Evolutionary conservation across 1,139 yeast species (phyloP).

Genomic region (Lizanozyma gosingica): DNA sequence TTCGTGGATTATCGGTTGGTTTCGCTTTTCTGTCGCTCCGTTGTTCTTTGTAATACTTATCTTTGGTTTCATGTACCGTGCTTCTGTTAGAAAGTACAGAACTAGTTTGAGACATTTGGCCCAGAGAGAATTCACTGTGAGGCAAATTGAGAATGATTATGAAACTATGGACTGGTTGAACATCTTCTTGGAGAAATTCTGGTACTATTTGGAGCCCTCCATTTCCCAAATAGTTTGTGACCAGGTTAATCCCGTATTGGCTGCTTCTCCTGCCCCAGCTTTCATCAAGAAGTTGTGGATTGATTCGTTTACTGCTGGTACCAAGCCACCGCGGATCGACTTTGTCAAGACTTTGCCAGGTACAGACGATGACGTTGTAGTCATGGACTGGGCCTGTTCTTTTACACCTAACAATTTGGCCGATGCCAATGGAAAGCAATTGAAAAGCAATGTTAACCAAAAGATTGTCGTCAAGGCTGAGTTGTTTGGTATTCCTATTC

Average conservation of each 20-base stretch:
- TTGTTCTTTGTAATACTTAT: slow-evolving; percentile 60
- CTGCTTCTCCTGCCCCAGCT: slow-evolving; percentile 71
- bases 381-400: slow-evolving; percentile 91
- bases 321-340: slow-evolving; percentile 91
- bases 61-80: slow-evolving; percentile 63
- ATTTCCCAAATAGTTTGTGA: slow-evolving; percentile 78
- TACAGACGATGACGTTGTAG: slow-evolving; percentile 84
- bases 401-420: slow-evolving; percentile 85
- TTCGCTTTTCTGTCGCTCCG: slow-evolving; percentile 71
- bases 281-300: slow-evolving; percentile 78
- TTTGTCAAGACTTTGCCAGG: slow-evolving; percentile 80
- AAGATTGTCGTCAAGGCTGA: slow-evolving; percentile 55
- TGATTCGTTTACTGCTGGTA: slow-evolving; percentile 83
- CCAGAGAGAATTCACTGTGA: slow-evolving; percentile 76
- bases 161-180: slow-evolving; percentile 96
- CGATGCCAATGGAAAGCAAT: slow-evolving; percentile 76
- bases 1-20: slow-evolving; percentile 75
- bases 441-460: slow-evolving; percentile 77
- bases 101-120: slow-evolving; percentile 65
- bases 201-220: slow-evolving; percentile 89
- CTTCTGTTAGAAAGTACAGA: slow-evolving; percentile 76
- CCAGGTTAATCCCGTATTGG: slow-evolving; percentile 74
- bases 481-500: slow-evolving; percentile 58
- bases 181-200: slow-evolving; percentile 76
- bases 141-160: slow-evolving; percentile 74